Percentiles rank a stretch among this genome's conserved stretches.
Evolutionary conservation across 805 yeast species (phyloP).

Genomic region (Yarrowia sp.): DNA sequence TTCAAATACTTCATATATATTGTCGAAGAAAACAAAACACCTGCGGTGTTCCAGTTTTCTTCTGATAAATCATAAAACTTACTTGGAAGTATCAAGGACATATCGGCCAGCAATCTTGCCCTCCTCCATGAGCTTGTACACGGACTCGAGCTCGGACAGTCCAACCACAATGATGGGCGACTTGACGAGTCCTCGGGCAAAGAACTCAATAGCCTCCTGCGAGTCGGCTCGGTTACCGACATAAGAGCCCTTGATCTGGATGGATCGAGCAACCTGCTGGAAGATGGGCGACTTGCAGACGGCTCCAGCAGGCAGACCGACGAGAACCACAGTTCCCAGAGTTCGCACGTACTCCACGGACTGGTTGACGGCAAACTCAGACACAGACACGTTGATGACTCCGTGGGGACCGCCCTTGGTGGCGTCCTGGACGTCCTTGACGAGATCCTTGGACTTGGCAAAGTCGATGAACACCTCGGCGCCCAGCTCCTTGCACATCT

Average conservation of each 20-base stretch:
- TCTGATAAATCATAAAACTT: neutral
- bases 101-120: constrained; percentile 70
- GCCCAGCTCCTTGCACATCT: constrained; percentile 62
- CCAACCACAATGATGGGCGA: constrained; percentile 65
- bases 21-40: no score
- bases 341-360: constrained; percentile 55
- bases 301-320: constrained; percentile 70
- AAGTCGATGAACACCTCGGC: constrained; percentile 70
- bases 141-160: constrained; percentile 57
- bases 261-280: constrained; percentile 61
- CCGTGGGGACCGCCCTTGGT: constrained; percentile 59
- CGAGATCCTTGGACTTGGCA: constrained; percentile 59
- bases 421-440: constrained; percentile 53
- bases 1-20: no score
- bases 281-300: constrained; percentile 60
- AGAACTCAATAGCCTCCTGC: constrained; percentile 62
- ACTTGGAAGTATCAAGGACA: constrained; percentile 64
- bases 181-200: constrained; percentile 59
- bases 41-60: no score
- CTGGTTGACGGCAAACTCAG: constrained; percentile 29
- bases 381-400: constrained; percentile 18
- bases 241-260: constrained; percentile 55
- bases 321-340: constrained; percentile 66
- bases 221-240: constrained; percentile 32
- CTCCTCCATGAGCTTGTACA: constrained; percentile 63